Base-by-base conservation (phyloP, 163 green algal species). In the Chlorella variabilis region DNA sequence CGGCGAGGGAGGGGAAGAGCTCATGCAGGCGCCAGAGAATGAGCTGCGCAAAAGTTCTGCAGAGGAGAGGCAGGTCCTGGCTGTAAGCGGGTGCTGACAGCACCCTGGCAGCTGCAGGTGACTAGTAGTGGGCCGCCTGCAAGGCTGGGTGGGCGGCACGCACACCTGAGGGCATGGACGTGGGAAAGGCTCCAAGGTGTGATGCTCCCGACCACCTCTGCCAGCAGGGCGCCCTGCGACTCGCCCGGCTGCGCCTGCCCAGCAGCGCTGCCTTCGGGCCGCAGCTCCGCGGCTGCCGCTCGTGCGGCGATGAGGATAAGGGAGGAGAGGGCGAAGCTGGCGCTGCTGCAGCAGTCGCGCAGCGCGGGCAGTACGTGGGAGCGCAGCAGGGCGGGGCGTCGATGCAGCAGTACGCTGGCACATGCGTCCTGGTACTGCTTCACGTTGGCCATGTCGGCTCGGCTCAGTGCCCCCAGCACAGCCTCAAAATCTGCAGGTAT, bases 401-500 rank as follows among this genome's bases (percentile, higher is more conserved):
- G 67, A 25, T 81, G 49, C 83, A 93, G 70, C 78, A 91, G 81
- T 23, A 62, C 61, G 34, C 85, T 71, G 6, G 71, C 79, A 23
- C 87, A 71, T 27, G 71, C 75, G 77, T 92, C 89, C 25, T 87
- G 62, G 69, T 91, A 92, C 78, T 93, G 89, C 83, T 90, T 89
- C 31, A 93, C 86, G 7, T 59, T 89, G n/a, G 88, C 81, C 20
- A 85, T 73, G 45, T 92, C 87, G 39, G 83, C 84, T 23, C 42
- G 48, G 9, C 54, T 66, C 61, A 89, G 75, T 4, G n/a, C 62
- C 2, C 11, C 11, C 20, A 88, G 31, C 23, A 89, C n/a, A 0
- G 3, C 17, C 7, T 49, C 41, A 33, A 91, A 78, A 1, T 33
- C 73, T 31, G 31, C 27, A 78, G 45, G 11, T 15, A 54, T 54